Evolutionary conservation across 257 asterid genomes (phyloP), one percentile per base, ranked within the genome.

Genomic region (Apocynum venetum): DNA sequence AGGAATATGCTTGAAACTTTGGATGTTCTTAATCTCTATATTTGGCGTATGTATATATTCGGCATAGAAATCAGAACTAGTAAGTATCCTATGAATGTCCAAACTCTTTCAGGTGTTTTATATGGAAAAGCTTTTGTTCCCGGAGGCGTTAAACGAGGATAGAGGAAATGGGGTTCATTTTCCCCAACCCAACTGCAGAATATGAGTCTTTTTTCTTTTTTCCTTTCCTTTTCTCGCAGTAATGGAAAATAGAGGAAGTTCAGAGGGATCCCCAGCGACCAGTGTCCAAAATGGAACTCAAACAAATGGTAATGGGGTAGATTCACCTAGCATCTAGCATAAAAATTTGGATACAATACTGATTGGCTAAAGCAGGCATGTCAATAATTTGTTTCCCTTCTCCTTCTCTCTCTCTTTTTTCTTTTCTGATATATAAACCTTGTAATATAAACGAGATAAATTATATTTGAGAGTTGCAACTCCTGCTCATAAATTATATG

Each of bases 21-120:
- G 36, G 64, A 57, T 57, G 77, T 61, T 41, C 5, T 60, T 61
- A 61, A 59, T 71, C 80, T 47, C 63, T 43, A 61, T 3, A 20
- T 51, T 68, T 71, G 70, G 55, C 41, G 49, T 19, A 17, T 41
- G 35, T 41, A 38, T 35, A 36, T 40, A 14, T 5, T 40, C 43
- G 9, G 74, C 15, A 12, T 35, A 60, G 60, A 48, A 20, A 44
- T 13, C 51, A 75, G 72, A 66, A 38, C 2, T 43, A 8, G 6
- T 15, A 8, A 67, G 15, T 41, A 67, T 43, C 35, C 4, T 17
- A 43, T 8, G 52, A 19, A 41, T 41, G 36, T 36, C 36, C 36
- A 57, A 14, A 57, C 35, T 15, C 13, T 41, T 38, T 66, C 35
- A 41, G 72, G 49, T 41, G 35, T 40, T 66, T 66, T 5, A 6